phyloP scores from a whole-genome alignment of 495 filamentous ascomycete species.

The Xylaria cubensis region DNA sequence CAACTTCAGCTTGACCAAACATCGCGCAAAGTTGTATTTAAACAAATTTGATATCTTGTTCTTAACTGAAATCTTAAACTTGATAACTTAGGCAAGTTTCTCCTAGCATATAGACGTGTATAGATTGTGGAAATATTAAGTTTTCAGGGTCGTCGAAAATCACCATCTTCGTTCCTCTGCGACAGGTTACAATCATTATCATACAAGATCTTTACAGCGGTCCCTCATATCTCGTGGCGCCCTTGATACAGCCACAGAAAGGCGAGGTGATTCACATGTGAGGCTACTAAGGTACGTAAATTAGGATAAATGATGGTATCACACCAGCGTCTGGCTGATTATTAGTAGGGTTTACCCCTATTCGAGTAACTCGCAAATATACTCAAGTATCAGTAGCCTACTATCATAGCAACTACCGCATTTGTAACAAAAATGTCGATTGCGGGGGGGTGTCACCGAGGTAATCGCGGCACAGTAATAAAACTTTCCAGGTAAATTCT shows the following conservation, averaged over 20 bases:
- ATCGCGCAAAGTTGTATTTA: no score
- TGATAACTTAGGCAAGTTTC: background rate
- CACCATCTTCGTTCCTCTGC: no score
- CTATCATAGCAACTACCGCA: background rate
- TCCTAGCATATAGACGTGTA: no score
- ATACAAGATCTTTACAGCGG: no score
- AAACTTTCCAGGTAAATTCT: background rate
- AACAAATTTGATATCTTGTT: background rate
- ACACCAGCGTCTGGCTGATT: background rate
- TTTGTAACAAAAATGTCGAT: background rate
- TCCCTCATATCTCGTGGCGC: no score
- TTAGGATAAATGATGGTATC: background rate
- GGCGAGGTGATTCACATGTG: no score
- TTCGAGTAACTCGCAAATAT: background rate
- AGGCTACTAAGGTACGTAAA: no score
- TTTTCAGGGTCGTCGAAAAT: no score
- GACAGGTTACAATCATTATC: no score
- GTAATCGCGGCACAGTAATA: background rate
- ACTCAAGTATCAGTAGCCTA: background rate
- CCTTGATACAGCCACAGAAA: no score
- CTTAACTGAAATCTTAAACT: background rate
- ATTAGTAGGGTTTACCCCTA: background rate
- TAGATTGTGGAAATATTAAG: no score
- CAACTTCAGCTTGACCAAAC: no score
- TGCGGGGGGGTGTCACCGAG: background rate